A percentile compares a stretch with the other conserved stretches of the same genome.
Conservation (phyloP, 495 filamentous ascomycete species). For the Paragyromitra xinjiangensis region DNA sequence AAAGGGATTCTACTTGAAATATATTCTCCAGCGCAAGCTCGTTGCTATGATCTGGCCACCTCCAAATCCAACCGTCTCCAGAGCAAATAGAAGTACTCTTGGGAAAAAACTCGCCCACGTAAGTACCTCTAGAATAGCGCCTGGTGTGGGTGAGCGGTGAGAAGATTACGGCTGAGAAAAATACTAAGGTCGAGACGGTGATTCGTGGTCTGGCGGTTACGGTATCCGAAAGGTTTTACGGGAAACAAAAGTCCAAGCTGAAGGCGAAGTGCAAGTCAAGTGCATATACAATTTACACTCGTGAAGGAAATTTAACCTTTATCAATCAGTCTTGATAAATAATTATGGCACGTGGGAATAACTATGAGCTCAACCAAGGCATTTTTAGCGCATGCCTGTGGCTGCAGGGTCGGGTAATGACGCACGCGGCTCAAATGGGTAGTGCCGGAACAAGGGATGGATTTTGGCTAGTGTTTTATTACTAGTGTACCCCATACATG, state of each 20-base stretch:
- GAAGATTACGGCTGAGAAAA: slow-evolving; percentile 1
- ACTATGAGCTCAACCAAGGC: not conserved
- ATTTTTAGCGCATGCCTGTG: not conserved
- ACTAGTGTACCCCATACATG: not conserved
- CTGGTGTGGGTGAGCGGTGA: not conserved
- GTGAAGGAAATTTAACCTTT: not conserved
- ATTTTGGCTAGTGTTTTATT: not conserved
- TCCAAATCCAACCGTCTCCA: slow-evolving; percentile 13
- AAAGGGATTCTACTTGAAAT: slow-evolving; percentile 3
- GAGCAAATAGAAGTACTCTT: slow-evolving; percentile 9
- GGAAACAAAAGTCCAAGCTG: not conserved
- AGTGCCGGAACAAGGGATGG: not conserved
- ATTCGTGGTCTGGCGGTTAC: not conserved
- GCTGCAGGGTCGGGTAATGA: slow-evolving; percentile 17
- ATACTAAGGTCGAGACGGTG: not conserved
- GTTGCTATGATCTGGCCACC: slow-evolving; percentile 8
- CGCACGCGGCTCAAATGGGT: slow-evolving; percentile 16
- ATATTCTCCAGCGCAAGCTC: not conserved
- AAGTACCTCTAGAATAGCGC: not conserved
- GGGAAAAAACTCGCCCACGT: slow-evolving; percentile 13
- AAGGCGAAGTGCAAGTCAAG: not conserved
- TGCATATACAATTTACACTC: slow-evolving; percentile 1
- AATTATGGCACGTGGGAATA: slow-evolving; percentile 2
- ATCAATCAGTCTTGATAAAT: not conserved
- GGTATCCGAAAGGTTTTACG: not conserved